Base-by-base conservation (phyloP, 805 yeast species). In the Saccharomycopsis sp. region DNA sequence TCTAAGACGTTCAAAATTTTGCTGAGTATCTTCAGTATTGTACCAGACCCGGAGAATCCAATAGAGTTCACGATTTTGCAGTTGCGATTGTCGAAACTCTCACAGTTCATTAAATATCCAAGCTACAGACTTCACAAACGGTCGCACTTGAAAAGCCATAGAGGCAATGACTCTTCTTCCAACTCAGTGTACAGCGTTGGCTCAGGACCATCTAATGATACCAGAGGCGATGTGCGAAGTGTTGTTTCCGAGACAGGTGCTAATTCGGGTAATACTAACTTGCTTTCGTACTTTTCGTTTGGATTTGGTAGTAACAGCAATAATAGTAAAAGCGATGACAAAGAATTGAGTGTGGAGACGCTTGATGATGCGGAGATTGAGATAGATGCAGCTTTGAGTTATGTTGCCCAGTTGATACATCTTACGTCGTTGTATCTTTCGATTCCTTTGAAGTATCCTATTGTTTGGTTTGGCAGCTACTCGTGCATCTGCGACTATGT, bases 401-500 rank as follows among this genome's bases (percentile, higher is more conserved):
- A 73, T 56, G 71, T 78, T 2, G 70, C 78, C 1, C 77, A 78
- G 34, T 63, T 81, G 2, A 71, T 79, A 3, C 64, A 66, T 14
- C 61, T 74, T 24, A 65, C 79, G 2, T 69, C 82, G 3, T 61
- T 62, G 21, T 78, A 80, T 57, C 66, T 81, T 55, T 67, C 67
- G 20, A 71, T 78, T 1, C 75, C 81, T 2, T 65, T 81, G 46
- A 71, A 82, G 48, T 81, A 80, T 60, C 83, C 83, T 0, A 67
- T 79, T 2, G 73, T 73, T 53, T 73, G 74, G 29, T 70, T 70
- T 52, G 84, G 85, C 1, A 75, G 80, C 21, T 74, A 71, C 54
- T 76, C 82, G 0, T 78, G 73, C 59, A 74, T 81, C 21, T 66
- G 72, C 40, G 84, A 81, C 64, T 78, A 79, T 1, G 74, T 80